Percentiles rank a stretch among this genome's conserved stretches.
Conservation (phyloP, 208 protist species). For the Crithidia sp. region DNA sequence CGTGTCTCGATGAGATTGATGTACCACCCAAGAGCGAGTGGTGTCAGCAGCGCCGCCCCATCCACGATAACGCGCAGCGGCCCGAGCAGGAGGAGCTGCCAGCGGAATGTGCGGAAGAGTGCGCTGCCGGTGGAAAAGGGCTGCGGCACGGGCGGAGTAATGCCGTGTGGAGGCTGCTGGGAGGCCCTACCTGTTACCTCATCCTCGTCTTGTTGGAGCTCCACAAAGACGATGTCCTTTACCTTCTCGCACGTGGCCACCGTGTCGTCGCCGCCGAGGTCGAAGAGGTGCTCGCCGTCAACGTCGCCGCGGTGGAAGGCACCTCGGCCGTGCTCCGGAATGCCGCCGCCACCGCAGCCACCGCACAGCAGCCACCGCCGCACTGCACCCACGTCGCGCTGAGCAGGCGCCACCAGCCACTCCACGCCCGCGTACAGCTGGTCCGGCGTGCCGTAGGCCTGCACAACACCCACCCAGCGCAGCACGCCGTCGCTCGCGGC, state of each 20-base stretch:
- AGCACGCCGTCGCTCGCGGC: slow-evolving; percentile 37
- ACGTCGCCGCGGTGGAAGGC: slow-evolving; percentile 50
- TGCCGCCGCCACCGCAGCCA: background rate
- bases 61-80: slow-evolving; percentile 60
- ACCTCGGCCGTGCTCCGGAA: slow-evolving; percentile 12
- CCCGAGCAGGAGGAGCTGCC: slow-evolving; percentile 38
- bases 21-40: slow-evolving; percentile 57
- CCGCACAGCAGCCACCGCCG: slow-evolving; percentile 11
- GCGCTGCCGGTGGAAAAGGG: slow-evolving; percentile 32
- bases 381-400: slow-evolving; percentile 11
- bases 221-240: slow-evolving; percentile 21
- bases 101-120: slow-evolving; percentile 48
- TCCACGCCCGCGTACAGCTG: slow-evolving; percentile 62
- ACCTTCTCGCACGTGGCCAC: slow-evolving; percentile 58
- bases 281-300: slow-evolving; percentile 71
- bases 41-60: slow-evolving; percentile 43
- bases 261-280: slow-evolving; percentile 25
- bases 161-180: background rate
- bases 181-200: background rate
- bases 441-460: slow-evolving; percentile 39
- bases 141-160: background rate
- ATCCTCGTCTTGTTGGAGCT: background rate
- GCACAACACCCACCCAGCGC: slow-evolving; percentile 54
- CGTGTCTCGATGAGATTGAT: background rate
- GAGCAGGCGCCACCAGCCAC: slow-evolving; percentile 31